Percentiles rank a stretch among this genome's conserved stretches.
Conservation (phyloP, 2,329 filamentous ascomycete genomes). For the Leptographium lundbergii region DNA sequence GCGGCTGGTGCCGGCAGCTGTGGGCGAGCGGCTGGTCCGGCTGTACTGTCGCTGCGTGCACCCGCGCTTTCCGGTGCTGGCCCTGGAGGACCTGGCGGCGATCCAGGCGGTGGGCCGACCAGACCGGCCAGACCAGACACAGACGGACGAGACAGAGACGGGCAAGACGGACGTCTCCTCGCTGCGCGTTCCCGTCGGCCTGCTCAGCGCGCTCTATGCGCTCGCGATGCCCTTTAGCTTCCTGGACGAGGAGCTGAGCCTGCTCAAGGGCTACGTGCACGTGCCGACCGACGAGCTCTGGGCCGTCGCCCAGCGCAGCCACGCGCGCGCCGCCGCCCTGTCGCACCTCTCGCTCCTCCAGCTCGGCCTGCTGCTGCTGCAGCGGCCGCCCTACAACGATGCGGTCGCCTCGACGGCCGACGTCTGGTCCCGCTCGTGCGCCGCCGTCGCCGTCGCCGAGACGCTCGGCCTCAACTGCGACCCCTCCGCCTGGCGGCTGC, state of each 20-base stretch:
- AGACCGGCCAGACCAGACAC: background rate
- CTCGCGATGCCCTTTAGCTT: slow-evolving; percentile 16
- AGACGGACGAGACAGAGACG: no score
- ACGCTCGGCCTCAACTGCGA: slow-evolving; percentile 14
- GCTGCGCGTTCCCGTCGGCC: slow-evolving; percentile 8
- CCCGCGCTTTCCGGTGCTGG: slow-evolving; percentile 13
- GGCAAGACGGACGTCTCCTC: no score
- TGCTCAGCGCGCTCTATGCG: slow-evolving; percentile 14
- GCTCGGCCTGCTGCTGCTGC: slow-evolving; percentile 14
- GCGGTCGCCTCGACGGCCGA: slow-evolving; percentile 13
- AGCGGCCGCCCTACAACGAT: slow-evolving; percentile 14
- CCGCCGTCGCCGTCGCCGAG: slow-evolving; percentile 14
- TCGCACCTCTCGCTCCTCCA: slow-evolving; percentile 14
- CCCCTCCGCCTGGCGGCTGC: slow-evolving; percentile 13
- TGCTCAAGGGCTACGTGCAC: slow-evolving; percentile 14
- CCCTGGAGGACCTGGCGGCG: slow-evolving; percentile 7
- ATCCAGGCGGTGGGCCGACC: slow-evolving; percentile 4
- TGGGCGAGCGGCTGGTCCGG: slow-evolving; percentile 10
- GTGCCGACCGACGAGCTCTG: slow-evolving; percentile 16
- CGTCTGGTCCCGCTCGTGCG: slow-evolving; percentile 15
- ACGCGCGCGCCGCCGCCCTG: slow-evolving; percentile 10
- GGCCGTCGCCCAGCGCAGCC: slow-evolving; percentile 15
- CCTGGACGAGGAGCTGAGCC: slow-evolving; percentile 15
- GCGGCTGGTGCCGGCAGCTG: slow-evolving; percentile 11
- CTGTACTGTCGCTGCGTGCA: slow-evolving; percentile 13